Evolutionary conservation across 805 yeast genomes (phyloP).

Genomic region (Yamadazyma sp.): DNA sequence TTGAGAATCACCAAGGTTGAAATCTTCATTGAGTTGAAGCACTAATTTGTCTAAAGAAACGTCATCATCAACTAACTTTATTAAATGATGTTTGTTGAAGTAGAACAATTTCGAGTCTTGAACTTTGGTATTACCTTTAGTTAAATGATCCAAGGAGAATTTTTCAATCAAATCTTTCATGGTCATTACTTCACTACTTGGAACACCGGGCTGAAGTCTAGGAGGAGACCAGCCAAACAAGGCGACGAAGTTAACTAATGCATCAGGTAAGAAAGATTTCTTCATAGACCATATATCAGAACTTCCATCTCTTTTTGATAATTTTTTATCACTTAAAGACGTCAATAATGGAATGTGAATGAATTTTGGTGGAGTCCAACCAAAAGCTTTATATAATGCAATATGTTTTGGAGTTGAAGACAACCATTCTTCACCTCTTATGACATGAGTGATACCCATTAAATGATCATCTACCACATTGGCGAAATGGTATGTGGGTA

Average conservation of each 20-base stretch:
- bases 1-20: slow-evolving; percentile 4
- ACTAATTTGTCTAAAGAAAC: background rate
- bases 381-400: slow-evolving; percentile 80
- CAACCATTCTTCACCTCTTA: slow-evolving; percentile 97
- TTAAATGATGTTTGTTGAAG: slow-evolving; percentile 69
- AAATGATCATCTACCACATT: slow-evolving; percentile 92
- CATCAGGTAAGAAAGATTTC: slow-evolving; percentile 69
- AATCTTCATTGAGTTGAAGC: background rate
- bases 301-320: slow-evolving; percentile 85
- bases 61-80: slow-evolving; percentile 2
- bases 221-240: slow-evolving; percentile 95
- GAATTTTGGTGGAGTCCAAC: slow-evolving; percentile 78
- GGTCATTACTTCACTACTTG: slow-evolving; percentile 49
- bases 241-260: slow-evolving; percentile 81
- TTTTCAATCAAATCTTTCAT: slow-evolving; percentile 48
- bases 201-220: slow-evolving; percentile 45
- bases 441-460: slow-evolving; percentile 90
- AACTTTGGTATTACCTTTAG: slow-evolving; percentile 93
- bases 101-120: slow-evolving; percentile 69
- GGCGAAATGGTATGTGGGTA: slow-evolving; percentile 97
- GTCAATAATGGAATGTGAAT: slow-evolving; percentile 91
- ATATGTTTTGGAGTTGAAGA: slow-evolving; percentile 94
- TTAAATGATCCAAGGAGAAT: slow-evolving; percentile 70
- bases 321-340: slow-evolving; percentile 65
- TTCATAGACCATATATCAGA: slow-evolving; percentile 61